Evolutionary conservation across 2,329 filamentous ascomycete species (phyloP).

Genomic region (Clonostachys sp.): DNA sequence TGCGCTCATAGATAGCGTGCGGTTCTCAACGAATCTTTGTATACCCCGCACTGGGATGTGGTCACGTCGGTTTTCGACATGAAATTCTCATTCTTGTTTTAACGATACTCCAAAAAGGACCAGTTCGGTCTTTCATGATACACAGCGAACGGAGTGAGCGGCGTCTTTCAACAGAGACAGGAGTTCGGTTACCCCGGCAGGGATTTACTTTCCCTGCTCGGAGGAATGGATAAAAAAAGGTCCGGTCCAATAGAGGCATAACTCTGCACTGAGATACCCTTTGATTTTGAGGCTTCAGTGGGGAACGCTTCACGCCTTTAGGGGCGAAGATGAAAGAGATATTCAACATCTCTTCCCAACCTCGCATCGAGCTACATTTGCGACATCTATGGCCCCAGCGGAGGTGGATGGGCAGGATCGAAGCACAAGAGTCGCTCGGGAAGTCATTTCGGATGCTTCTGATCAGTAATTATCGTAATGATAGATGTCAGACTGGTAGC

Average conservation of each 20-base stretch:
- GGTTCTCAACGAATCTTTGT: constrained; percentile 41
- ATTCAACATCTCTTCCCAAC: constrained; percentile 39
- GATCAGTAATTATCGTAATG: too few relatives aligned
- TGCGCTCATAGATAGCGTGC: constrained; percentile 28
- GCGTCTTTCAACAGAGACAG: constrained; percentile 45
- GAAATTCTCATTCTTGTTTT: constrained; percentile 9
- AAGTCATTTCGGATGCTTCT: too few relatives aligned
- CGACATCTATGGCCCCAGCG: neutral
- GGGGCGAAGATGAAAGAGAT: constrained; percentile 30
- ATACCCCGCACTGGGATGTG: constrained; percentile 23
- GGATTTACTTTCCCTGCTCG: too few relatives aligned
- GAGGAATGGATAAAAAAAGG: constrained; percentile 13
- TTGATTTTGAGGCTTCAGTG: constrained; percentile 3
- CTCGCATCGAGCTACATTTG: constrained; percentile 3
- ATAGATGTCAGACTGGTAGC: too few relatives aligned
- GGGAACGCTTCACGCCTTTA: constrained; percentile 7
- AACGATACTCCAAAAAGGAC: neutral
- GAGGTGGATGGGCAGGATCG: neutral
- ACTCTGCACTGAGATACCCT: constrained; percentile 36
- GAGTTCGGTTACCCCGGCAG: constrained; percentile 19
- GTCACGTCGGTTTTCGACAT: constrained; percentile 26
- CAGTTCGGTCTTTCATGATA: neutral
- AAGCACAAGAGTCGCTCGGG: too few relatives aligned
- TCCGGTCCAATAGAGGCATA: constrained; percentile 7
- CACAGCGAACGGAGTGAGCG: constrained; percentile 6